Base-by-base conservation (phyloP, 192 early-diverging fungal species). In the Allomyces macrogynus region DNA sequence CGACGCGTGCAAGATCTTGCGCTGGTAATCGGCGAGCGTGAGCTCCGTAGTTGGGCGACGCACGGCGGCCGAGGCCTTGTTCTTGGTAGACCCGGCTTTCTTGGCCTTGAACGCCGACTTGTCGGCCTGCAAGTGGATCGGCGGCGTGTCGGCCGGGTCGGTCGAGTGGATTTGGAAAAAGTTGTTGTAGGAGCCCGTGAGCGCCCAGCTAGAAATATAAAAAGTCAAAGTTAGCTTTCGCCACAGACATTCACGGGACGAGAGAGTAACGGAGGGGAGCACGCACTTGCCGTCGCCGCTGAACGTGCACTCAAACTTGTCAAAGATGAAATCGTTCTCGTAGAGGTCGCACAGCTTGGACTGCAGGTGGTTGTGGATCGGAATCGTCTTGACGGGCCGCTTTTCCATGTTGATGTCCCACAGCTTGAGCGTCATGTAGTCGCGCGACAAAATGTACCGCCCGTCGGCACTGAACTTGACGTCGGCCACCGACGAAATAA, bases 241-340 rank as follows among this genome's bases (percentile, higher is more conserved):
- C n/a, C n/a, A n/a, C n/a, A n/a, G n/a, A n/a, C n/a, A n/a, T n/a
- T n/a, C 32, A 40, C 32, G 32, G 32, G 2, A 26, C 24, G 24
- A 63, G 24, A 42, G 23, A 68, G 24, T 10, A 60, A 64, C 8
- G 40, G 7, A 10, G 49, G 40, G 66, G 42, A 24, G n/a, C 3
- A 80, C 88, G 62, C 84, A 93, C 87, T 80, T 79, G 72, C 92
- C 92, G 73, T 94, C 86, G 43, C 92, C 94, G 74, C 90, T 92
- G 68, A 97, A 91, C 43, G 85, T 93, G 79, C 94, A 97, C 76
- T 99, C 96, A 68, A 99, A 99, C 78, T 99, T 99, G 83, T 99
- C 96, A 80, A 99, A 99, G 73, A 99, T 99, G 73, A 92, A 95
- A 75, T 99, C 95, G 77, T 95, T 99, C 70, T 99, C 95, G 80